phyloP scores from a whole-genome alignment of 495 filamentous ascomycete genomes.

The Penicillium turbatum region DNA sequence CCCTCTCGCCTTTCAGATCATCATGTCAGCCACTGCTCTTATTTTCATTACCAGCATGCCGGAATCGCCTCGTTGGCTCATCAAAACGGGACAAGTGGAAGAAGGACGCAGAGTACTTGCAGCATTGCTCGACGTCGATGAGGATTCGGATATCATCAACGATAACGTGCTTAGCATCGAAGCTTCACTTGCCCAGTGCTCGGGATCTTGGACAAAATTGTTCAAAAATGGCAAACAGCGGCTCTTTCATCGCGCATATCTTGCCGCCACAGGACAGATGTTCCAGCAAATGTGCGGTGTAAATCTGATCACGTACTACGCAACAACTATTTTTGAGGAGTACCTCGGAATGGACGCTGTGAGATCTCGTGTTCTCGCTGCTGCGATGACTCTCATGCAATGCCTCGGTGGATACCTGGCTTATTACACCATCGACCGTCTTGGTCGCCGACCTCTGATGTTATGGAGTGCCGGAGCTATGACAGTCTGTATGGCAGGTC shows the following conservation, averaged over 20 bases:
- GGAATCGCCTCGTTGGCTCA: slow-evolving; percentile 57
- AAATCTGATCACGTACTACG: slow-evolving; percentile 59
- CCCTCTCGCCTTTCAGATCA: slow-evolving; percentile 48
- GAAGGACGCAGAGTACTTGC: slow-evolving; percentile 41
- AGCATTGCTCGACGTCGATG: slow-evolving; percentile 23
- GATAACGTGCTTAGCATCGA: slow-evolving; percentile 32
- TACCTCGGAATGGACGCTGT: slow-evolving; percentile 60
- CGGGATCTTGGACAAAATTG: slow-evolving; percentile 17
- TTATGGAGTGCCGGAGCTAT: slow-evolving; percentile 50
- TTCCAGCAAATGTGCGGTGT: slow-evolving; percentile 57
- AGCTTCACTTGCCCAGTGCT: slow-evolving; percentile 25
- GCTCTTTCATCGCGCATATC: slow-evolving; percentile 21
- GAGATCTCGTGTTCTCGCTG: slow-evolving; percentile 75
- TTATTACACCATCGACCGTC: slow-evolving; percentile 72
- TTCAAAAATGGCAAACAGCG: slow-evolving; percentile 24
- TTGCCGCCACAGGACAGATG: slow-evolving; percentile 34
- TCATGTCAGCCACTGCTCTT: slow-evolving; percentile 56
- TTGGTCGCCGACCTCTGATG: slow-evolving; percentile 66
- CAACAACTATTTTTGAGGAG: slow-evolving; percentile 54
- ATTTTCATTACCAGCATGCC: slow-evolving; percentile 52
- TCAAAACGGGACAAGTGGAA: slow-evolving; percentile 49
- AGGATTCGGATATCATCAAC: slow-evolving; percentile 22
- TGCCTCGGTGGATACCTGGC: slow-evolving; percentile 67
- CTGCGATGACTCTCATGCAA: slow-evolving; percentile 72
- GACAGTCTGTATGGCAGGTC: slow-evolving; percentile 56